phyloP scores from a whole-genome alignment of 148 eudicot genomes.

The Arbutus unedo region DNA sequence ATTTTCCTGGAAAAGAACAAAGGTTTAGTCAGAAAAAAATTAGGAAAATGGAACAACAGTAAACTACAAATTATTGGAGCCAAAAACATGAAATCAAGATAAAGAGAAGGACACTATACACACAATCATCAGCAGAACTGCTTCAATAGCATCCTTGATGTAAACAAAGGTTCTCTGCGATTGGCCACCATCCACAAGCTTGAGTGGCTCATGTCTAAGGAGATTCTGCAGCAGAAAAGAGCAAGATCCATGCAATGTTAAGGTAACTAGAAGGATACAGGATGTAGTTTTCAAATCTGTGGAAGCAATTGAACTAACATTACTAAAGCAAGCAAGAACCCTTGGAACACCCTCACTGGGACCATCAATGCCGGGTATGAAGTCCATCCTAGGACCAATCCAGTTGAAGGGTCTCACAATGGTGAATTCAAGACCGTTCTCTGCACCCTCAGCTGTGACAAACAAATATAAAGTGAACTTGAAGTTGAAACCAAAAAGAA shows the following conservation, averaged over 20 bases:
- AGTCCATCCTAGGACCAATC: conserved; percentile 99
- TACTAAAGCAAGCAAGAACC: conserved; percentile 96
- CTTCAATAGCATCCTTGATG: conserved; percentile 97
- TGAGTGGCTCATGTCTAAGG: conserved; percentile 81
- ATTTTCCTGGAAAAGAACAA: conserved; percentile 60
- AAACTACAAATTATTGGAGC: not conserved
- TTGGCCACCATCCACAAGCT: conserved; percentile 98
- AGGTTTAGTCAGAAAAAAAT: not conserved
- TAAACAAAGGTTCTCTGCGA: conserved; percentile 94
- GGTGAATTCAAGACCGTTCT: conserved; percentile 90
- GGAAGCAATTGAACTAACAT: conserved; percentile 42
- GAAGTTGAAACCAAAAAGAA: not conserved
- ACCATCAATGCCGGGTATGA: conserved; percentile 97
- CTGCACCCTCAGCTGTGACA: conserved; percentile 95
- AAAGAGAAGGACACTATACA: conserved; percentile 20
- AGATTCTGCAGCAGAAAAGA: conserved; percentile 53
- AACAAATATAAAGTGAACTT: not conserved
- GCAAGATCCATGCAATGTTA: not conserved
- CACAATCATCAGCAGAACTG: conserved; percentile 94
- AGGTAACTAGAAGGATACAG: conserved; percentile 4
- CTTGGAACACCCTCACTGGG: conserved; percentile 99
- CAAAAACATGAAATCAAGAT: not conserved
- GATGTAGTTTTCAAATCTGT: not conserved
- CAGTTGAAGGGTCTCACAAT: conserved; percentile 98
- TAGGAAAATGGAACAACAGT: not conserved